phyloP scores from a whole-genome alignment of 805 yeast genomes.

The Suhomyces vadensis region DNA sequence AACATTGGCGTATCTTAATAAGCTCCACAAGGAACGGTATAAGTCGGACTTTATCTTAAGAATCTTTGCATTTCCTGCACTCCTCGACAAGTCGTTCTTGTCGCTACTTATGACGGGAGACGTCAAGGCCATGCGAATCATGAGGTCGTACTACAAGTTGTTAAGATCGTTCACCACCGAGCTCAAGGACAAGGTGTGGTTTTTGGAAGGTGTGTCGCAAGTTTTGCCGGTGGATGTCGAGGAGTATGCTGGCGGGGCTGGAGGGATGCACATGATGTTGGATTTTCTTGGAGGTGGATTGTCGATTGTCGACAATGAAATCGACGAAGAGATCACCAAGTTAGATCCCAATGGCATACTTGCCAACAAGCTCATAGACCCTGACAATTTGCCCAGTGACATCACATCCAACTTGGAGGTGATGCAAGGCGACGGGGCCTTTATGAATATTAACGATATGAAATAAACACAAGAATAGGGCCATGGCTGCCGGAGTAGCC shows the following conservation, averaged over 20 bases:
- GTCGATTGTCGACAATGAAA: constrained; percentile 38
- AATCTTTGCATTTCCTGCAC: constrained; percentile 90
- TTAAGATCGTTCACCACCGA: constrained; percentile 80
- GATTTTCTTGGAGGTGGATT: constrained; percentile 77
- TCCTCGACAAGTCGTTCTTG: constrained; percentile 77
- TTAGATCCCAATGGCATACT: constrained; percentile 47
- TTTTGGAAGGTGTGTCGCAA: constrained; percentile 84
- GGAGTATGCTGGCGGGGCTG: constrained; percentile 81
- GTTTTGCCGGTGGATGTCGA: constrained; percentile 92
- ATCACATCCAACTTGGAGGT: constrained; percentile 51
- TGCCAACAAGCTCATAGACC: constrained; percentile 50
- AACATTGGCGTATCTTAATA: constrained; percentile 84
- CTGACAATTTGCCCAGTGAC: constrained; percentile 59
- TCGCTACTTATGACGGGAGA: constrained; percentile 83
- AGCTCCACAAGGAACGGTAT: constrained; percentile 75
- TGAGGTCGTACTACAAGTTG: constrained; percentile 83
- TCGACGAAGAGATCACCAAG: constrained; percentile 40
- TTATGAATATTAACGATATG: constrained; percentile 34
- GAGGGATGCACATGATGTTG: constrained; percentile 90
- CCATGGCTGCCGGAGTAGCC: no score
- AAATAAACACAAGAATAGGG: background rate
- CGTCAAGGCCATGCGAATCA: constrained; percentile 82
- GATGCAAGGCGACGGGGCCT: constrained; percentile 49
- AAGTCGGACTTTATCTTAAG: constrained; percentile 84
- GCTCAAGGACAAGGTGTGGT: constrained; percentile 91